Evolutionary conservation across 139 green algal species (phyloP).

Genomic region (Pleodorina starrii): DNA sequence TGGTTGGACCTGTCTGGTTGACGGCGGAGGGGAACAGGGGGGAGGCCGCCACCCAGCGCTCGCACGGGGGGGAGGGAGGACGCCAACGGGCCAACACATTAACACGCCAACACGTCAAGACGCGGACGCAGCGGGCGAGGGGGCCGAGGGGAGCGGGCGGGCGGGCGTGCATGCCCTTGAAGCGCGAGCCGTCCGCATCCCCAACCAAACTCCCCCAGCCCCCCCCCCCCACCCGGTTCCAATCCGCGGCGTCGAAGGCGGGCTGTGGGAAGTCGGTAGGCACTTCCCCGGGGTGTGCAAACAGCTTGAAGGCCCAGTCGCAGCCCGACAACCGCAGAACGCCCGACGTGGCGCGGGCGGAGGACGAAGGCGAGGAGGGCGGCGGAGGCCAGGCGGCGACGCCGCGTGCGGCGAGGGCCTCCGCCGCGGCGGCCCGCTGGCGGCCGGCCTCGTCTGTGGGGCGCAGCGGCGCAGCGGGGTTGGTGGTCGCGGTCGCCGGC

Average conservation of each 20-base stretch:
- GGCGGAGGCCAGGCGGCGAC: not conserved
- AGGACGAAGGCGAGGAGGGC: too few species aligned
- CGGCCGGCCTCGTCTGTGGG: not conserved
- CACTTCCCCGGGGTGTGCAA: slow-evolving; percentile 68
- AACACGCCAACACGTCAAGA: too few species aligned
- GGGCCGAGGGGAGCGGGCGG: too few species aligned
- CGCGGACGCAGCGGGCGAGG: too few species aligned
- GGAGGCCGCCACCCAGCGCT: too few species aligned
- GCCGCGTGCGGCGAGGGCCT: not conserved
- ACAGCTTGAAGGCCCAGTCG: slow-evolving; percentile 81
- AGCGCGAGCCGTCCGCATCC: too few species aligned
- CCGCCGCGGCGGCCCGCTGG: not conserved
- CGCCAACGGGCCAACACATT: too few species aligned
- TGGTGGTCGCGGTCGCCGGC: not conserved
- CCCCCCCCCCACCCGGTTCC: slow-evolving; percentile 6
- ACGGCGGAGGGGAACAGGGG: too few species aligned
- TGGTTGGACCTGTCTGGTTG: too few species aligned
- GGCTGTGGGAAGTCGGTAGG: slow-evolving; percentile 62
- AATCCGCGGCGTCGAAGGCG: not conserved
- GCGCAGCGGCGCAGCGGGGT: not conserved
- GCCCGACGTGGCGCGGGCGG: not conserved
- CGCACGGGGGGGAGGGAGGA: too few species aligned
- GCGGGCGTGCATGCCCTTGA: too few species aligned
- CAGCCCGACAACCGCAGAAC: slow-evolving; percentile 64
- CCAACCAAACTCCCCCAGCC: too few species aligned